These are phyloP conservation scores for Boletus nobilissimus DNA, from an alignment of 1,284 basidiomycete genomes.

Conservation along the genomic window DNA sequence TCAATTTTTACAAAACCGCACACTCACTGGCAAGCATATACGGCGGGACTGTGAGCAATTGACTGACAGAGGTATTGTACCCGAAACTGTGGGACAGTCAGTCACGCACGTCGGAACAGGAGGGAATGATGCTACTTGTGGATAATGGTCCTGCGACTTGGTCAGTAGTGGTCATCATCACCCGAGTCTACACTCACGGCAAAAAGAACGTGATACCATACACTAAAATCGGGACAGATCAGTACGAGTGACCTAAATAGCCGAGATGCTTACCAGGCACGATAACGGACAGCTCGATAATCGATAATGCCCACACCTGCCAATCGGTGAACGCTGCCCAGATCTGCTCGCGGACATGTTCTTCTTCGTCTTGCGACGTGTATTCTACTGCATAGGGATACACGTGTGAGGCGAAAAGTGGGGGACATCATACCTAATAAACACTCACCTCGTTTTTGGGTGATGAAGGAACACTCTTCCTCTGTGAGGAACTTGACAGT, in stretches of 20 bases:
- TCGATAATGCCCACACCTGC: conserved; percentile 12
- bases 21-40: no score
- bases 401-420: neutral
- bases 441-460: conserved; percentile 1
- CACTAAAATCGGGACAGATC: neutral
- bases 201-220: conserved; percentile 17
- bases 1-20: no score
- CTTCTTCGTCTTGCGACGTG: conserved; percentile 4
- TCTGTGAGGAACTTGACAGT: conserved; percentile 4
- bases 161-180: neutral
- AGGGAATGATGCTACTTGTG: neutral
- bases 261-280: neutral
- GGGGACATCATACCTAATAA: neutral
- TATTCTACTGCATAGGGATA: neutral
- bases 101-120: neutral
- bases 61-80: conserved; percentile 4
- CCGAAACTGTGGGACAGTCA: conserved; percentile 8
- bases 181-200: neutral
- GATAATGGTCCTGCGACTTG: conserved; percentile 8
- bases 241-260: neutral
- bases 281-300: neutral
- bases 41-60: conserved; percentile 1
- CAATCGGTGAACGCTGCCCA: conserved; percentile 17
- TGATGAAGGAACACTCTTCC: neutral
- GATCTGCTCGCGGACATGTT: neutral